Evolutionary conservation across 805 yeast species (phyloP), one percentile per base, ranked within the genome.

Genomic region (Zygoascus tannicola): DNA sequence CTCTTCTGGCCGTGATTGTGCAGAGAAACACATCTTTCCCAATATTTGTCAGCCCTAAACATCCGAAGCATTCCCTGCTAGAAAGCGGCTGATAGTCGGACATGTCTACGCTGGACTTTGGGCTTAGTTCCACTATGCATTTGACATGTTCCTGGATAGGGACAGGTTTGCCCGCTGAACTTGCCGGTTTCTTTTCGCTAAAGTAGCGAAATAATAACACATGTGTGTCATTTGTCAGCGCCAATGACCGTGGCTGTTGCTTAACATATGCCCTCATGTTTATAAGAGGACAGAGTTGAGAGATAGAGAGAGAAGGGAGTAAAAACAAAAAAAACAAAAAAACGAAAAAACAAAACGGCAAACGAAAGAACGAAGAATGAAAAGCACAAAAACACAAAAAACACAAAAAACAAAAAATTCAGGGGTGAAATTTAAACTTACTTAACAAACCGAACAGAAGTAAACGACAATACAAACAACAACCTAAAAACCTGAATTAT

Each of bases 21-120:
- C 94, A 84, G 32, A 90, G 63, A 56, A 80, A 92, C 2, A 78
- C 74, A 44, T 83, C 80, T 4, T 70, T 68, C 12, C 75, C 79
- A 33, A 87, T 71, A 42, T 77, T 75, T 32, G 90, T 81, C 37
- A 92, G 64, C 0, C 98, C 98, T 15, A 92, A 62, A 56, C 88
- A 62, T n/a, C 72, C 72, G 35, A 56, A 64, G 19, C 75, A 65
- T 4, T 73, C 73, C 18, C 66, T 56, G 16, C 58, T 58, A 12
- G 71, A 49, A 26, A 74, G 58, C 4, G 61, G 49, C 32, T 57
- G 60, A 55, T 59, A 75, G 4, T 60, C 56, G 32, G 63, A 59
- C 36, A 62, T 56, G 39, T 70, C 67, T 39, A 74, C 53, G 23
- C 59, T 58, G 19, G 55, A 53, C 38, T 65, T 62, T 15, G 68